Conservation (phyloP, 768 basidiomycete species). For the Crassisporium funariophilum region DNA sequence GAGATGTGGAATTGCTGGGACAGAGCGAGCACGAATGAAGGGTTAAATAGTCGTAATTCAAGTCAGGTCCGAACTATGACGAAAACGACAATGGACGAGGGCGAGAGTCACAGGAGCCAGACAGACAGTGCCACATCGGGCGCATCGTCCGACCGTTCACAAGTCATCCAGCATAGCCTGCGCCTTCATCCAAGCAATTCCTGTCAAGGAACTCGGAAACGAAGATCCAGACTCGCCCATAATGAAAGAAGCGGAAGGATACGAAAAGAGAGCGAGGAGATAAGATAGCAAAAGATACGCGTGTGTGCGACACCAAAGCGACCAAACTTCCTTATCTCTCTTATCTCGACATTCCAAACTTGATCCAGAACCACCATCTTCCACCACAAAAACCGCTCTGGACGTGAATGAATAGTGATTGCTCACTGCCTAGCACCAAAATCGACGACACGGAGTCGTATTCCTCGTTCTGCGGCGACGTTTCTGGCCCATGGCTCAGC, state of each 20-base stretch:
- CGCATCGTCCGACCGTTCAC: background rate
- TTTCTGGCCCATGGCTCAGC: background rate
- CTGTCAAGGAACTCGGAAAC: background rate
- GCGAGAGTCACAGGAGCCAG: too few relatives aligned
- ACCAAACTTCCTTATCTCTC: constrained; percentile 19
- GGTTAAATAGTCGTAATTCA: background rate
- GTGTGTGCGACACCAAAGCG: too few relatives aligned
- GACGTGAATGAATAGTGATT: background rate
- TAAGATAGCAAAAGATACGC: background rate
- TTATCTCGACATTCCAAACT: constrained; percentile 3
- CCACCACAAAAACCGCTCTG: background rate
- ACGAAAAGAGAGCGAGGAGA: background rate
- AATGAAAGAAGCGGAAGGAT: too few relatives aligned
- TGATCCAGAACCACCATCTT: constrained; percentile 8
- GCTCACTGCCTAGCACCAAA: constrained; percentile 2
- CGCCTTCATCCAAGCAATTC: background rate
- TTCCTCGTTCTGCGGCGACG: background rate
- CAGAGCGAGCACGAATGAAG: constrained; percentile 1
- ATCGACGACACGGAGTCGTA: constrained; percentile 6
- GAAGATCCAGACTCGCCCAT: too few relatives aligned
- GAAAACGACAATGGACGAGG: constrained; percentile 1
- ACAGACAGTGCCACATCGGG: background rate
- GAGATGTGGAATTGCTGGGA: background rate
- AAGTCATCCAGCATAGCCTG: too few relatives aligned
- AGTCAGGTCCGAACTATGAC: background rate